These are phyloP conservation scores for Aspergillus avenaceus DNA, from an alignment of 495 filamentous ascomycete genomes.

Conservation along the genomic window DNA sequence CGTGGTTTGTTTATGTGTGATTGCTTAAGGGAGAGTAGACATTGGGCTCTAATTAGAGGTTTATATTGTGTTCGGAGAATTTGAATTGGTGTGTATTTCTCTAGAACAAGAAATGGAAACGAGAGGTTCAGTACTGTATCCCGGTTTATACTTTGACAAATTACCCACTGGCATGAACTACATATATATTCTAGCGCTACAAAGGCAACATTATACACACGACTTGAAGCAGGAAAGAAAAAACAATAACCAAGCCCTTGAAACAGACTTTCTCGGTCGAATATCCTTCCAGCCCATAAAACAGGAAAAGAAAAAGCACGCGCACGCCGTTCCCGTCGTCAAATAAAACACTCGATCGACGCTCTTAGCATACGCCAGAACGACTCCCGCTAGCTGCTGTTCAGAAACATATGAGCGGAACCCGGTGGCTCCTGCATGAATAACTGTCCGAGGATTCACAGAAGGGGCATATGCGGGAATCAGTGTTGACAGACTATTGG, in stretches of 20 bases:
- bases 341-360: conserved; percentile 55
- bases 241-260: not conserved
- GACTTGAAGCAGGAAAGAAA: no score
- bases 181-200: no score
- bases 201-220: no score
- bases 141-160: no score
- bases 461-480: conserved; percentile 49
- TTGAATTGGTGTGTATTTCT: no score
- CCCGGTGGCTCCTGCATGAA: conserved; percentile 63
- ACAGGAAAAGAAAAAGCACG: not conserved
- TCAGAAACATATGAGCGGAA: conserved; percentile 46
- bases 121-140: no score
- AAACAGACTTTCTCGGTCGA: not conserved
- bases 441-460: conserved; percentile 44
- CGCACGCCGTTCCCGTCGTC: not conserved
- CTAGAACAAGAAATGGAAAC: no score
- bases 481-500: conserved; percentile 58
- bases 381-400: conserved; percentile 49
- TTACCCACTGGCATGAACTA: no score
- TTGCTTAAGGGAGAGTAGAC: no score
- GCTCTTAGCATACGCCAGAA: conserved; percentile 67
- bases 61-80: no score
- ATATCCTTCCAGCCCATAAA: conserved; percentile 12
- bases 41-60: no score
- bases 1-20: no score